Conservation (phyloP, 768 basidiomycete genomes). For the Lactifluus volemus region DNA sequence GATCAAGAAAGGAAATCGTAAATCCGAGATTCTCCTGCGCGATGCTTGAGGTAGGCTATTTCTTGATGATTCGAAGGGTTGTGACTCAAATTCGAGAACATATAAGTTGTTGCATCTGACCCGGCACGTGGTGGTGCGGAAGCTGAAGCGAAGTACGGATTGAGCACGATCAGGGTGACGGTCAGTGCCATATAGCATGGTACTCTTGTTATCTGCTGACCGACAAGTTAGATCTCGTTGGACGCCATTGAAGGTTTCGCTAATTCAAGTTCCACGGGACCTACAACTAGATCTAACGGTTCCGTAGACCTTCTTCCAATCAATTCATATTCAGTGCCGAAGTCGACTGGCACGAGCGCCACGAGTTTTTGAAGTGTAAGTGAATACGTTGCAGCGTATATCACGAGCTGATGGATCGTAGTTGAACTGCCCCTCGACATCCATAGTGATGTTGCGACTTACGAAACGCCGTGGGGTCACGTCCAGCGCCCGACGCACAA, state of each 20-base stretch:
- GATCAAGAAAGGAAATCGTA: constrained; percentile 86
- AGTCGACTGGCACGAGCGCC: constrained; percentile 86
- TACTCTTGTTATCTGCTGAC: not conserved
- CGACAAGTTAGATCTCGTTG: constrained; percentile 58
- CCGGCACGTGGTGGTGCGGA: constrained; percentile 70
- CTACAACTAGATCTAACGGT: constrained; percentile 1
- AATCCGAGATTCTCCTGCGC: constrained; percentile 87
- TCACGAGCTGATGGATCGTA: constrained; percentile 23
- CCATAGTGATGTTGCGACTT: constrained; percentile 73
- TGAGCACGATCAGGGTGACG: constrained; percentile 64
- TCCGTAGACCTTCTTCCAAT: constrained; percentile 60
- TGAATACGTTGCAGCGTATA: not conserved
- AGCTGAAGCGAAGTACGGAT: constrained; percentile 60
- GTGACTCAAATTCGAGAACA: constrained; percentile 55
- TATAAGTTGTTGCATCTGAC: constrained; percentile 66
- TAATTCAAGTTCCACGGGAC: constrained; percentile 5
- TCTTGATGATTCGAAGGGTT: not conserved
- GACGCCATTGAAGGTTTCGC: constrained; percentile 68
- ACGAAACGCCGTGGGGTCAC: constrained; percentile 62
- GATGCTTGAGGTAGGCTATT: constrained; percentile 68
- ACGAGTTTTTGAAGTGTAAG: constrained; percentile 87
- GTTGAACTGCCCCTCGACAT: constrained; percentile 89
- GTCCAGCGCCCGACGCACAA: constrained; percentile 87
- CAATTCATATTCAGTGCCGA: constrained; percentile 74
- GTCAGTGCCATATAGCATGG: constrained; percentile 34